Percentiles rank a stretch among this genome's conserved stretches.
These are phyloP conservation scores for Cryptococcus sp. DNA, from an alignment of 1,284 basidiomycete genomes.

Conservation along the genomic window DNA sequence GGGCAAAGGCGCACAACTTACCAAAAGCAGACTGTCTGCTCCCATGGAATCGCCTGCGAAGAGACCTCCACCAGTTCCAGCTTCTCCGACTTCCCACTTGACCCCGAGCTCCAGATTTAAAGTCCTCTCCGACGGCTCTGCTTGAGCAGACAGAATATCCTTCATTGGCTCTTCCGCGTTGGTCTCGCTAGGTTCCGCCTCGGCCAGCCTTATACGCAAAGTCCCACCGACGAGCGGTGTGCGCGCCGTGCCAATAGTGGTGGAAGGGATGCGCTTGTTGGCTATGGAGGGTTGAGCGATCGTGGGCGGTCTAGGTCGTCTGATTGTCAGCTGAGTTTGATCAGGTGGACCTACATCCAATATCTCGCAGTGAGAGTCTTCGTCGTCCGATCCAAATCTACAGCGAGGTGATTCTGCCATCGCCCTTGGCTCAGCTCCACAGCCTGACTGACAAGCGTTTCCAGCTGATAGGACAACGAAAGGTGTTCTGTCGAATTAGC, in stretches of 20 bases:
- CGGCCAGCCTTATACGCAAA: slow-evolving; percentile 23
- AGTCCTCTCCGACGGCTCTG: slow-evolving; percentile 20
- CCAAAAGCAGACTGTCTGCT: slow-evolving; percentile 18
- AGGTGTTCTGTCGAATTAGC: slow-evolving; percentile 31
- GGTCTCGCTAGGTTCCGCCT: slow-evolving; percentile 9
- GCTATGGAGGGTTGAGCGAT: slow-evolving; percentile 15
- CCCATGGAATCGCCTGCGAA: slow-evolving; percentile 34
- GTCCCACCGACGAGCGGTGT: slow-evolving; percentile 29
- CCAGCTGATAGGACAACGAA: slow-evolving; percentile 39
- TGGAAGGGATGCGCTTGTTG: slow-evolving; percentile 11
- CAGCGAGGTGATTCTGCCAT: slow-evolving; percentile 33
- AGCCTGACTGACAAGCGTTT: slow-evolving; percentile 35
- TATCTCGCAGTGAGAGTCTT: slow-evolving; percentile 33
- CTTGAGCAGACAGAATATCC: slow-evolving; percentile 12
- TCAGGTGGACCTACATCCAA: slow-evolving; percentile 34
- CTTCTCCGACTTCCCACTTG: slow-evolving; percentile 40
- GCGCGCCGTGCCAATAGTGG: slow-evolving; percentile 6
- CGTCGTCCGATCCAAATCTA: slow-evolving; percentile 31
- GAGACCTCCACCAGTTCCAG: slow-evolving; percentile 29
- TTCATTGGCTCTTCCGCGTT: slow-evolving; percentile 19
- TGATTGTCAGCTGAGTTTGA: slow-evolving; percentile 7
- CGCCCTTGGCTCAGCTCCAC: slow-evolving; percentile 27
- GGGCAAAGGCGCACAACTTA: slow-evolving; percentile 12
- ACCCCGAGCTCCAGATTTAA: slow-evolving; percentile 25
- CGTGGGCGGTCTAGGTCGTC: slow-evolving; percentile 5